These are phyloP conservation scores for Pelomyxa schiedti DNA, from an alignment of 78 protist species.

Conservation along the genomic window DNA sequence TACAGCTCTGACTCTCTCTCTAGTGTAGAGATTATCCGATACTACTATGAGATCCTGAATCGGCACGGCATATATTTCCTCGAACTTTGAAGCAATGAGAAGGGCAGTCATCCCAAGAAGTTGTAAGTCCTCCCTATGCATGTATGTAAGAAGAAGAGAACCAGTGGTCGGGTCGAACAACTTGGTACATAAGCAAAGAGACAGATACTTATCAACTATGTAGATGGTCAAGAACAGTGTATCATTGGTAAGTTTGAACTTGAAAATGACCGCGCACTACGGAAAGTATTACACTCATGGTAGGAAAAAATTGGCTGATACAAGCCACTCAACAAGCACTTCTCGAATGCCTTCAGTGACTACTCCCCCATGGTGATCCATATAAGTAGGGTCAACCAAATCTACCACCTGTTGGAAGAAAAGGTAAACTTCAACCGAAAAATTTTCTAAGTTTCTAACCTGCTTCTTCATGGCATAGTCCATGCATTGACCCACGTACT, in stretches of 20 bases:
- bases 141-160: no score
- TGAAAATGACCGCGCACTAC: slow-evolving; percentile 86
- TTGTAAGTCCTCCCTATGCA: slow-evolving; percentile 42
- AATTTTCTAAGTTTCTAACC: slow-evolving; percentile 23
- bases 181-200: no score
- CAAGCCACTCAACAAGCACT: slow-evolving; percentile 88
- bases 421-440: neutral
- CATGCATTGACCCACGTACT: slow-evolving; percentile 48
- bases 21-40: slow-evolving; percentile 86
- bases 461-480: no score
- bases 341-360: slow-evolving; percentile 63
- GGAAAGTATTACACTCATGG: no score
- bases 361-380: slow-evolving; percentile 14
- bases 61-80: slow-evolving; percentile 38
- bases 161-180: no score
- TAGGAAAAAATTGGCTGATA: no score
- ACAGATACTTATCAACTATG: slow-evolving; percentile 80
- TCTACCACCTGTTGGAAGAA: slow-evolving; percentile 1
- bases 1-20: slow-evolving; percentile 82
- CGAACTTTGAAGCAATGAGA: slow-evolving; percentile 37
- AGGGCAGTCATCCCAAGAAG: slow-evolving; percentile 52
- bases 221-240: slow-evolving; percentile 80
- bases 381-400: slow-evolving; percentile 12
- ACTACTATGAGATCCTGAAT: slow-evolving; percentile 86
- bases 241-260: slow-evolving; percentile 73